phyloP scores from a whole-genome alignment of 2,329 filamentous ascomycete species.

The Calonectria hongkongensis region DNA sequence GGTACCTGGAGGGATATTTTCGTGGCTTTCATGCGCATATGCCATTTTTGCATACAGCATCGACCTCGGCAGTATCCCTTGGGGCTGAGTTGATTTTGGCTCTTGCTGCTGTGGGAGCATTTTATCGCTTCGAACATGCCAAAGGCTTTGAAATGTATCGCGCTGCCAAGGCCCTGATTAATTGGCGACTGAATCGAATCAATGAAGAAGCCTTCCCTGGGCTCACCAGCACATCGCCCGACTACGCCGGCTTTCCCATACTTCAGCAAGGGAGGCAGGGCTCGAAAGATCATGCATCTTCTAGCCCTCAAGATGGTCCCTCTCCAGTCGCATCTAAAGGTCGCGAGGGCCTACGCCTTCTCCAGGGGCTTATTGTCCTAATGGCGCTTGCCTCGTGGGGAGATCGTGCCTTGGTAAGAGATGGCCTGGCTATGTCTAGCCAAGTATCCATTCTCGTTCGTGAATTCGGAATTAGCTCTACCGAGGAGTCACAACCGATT shows the following conservation, averaged over 20 bases:
- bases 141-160: constrained; percentile 75
- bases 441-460: constrained; percentile 73
- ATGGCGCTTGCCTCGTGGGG: constrained; percentile 77
- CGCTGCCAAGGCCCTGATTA: constrained; percentile 71
- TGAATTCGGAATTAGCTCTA: constrained; percentile 67
- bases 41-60: background rate
- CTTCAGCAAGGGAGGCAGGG: no score
- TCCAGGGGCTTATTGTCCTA: constrained; percentile 70
- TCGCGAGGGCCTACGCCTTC: constrained; percentile 57
- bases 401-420: constrained; percentile 73
- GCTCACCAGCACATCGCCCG: background rate
- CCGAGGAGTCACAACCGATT: background rate
- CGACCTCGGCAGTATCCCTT: background rate
- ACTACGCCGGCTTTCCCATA: constrained; percentile 10
- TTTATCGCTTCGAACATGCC: constrained; percentile 69
- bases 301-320: no score
- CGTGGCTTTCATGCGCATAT: background rate
- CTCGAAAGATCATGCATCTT: no score
- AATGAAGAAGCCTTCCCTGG: background rate
- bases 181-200: constrained; percentile 49
- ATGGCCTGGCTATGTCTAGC: constrained; percentile 74
- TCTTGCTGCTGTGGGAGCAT: constrained; percentile 68
- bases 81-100: constrained; percentile 63
- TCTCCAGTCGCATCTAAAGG: background rate
- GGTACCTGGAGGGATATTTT: constrained; percentile 1